Percentiles rank a stretch among this genome's conserved stretches.
phyloP scores from a whole-genome alignment of 2,329 filamentous ascomycete species.

The Metarhizium brunneum region DNA sequence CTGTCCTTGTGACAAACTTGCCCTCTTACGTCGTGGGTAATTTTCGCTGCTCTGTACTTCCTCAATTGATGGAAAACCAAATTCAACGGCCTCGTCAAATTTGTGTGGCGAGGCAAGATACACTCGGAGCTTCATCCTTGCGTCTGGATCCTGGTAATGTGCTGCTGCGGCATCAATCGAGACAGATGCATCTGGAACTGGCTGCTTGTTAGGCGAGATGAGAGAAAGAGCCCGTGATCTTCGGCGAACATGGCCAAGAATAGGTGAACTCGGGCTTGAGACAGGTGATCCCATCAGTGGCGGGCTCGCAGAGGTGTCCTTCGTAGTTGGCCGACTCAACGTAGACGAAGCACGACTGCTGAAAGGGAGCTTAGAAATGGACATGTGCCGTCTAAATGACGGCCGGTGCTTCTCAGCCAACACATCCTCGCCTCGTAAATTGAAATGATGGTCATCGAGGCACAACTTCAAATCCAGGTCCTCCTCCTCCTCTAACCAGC shows the following conservation, averaged over 20 bases:
- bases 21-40: constrained; percentile 10
- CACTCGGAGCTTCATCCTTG: constrained; percentile 73
- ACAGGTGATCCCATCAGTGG: constrained; percentile 15
- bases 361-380: constrained; percentile 58
- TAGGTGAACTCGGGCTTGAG: constrained; percentile 12
- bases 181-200: constrained; percentile 12
- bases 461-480: constrained; percentile 58
- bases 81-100: constrained; percentile 91
- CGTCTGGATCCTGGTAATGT: constrained; percentile 86
- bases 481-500: constrained; percentile 66
- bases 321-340: constrained; percentile 36
- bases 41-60: constrained; percentile 24
- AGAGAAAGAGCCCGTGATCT: constrained; percentile 48
- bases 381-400: constrained; percentile 63
- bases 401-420: constrained; percentile 38
- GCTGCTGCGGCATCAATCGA: constrained; percentile 61
- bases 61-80: constrained; percentile 70
- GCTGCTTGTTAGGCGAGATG: constrained; percentile 38
- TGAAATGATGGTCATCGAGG: constrained; percentile 62
- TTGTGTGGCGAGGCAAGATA: constrained; percentile 87
- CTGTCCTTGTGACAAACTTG: constrained; percentile 16
- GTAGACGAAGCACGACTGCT: constrained; percentile 41
- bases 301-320: constrained; percentile 26
- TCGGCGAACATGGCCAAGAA: constrained; percentile 31
- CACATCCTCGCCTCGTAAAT: constrained; percentile 40